Evolutionary conservation across 148 eudicot genomes (phyloP).

Genomic region (Fagopyrum esculentum): DNA sequence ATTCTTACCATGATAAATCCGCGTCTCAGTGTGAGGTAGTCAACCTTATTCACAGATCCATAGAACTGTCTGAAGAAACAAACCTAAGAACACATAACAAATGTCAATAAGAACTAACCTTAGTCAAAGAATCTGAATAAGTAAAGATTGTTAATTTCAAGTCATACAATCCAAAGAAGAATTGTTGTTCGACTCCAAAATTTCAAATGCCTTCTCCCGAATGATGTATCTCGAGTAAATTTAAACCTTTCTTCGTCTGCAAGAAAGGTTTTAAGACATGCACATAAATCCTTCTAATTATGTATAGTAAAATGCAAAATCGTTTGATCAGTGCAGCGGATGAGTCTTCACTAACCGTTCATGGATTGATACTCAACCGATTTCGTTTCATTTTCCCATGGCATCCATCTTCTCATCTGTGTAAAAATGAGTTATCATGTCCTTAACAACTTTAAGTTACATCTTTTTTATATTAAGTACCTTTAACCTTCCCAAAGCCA

Average conservation of each 20-base stretch:
- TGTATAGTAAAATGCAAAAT: neutral
- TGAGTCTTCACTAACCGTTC: slow-evolving; percentile 27
- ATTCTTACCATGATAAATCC: slow-evolving; percentile 48
- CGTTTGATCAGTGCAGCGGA: neutral
- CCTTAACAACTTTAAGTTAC: neutral
- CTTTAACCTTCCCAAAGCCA: slow-evolving; percentile 47
- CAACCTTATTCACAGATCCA: slow-evolving; percentile 52
- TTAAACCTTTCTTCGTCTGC: slow-evolving; percentile 57
- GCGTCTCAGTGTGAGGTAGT: slow-evolving; percentile 53
- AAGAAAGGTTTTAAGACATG: neutral
- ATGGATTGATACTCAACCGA: slow-evolving; percentile 46
- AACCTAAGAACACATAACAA: slow-evolving; percentile 21
- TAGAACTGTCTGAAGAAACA: slow-evolving; percentile 65
- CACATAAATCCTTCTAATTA: neutral
- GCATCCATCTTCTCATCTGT: slow-evolving; percentile 59
- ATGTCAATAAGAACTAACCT: neutral
- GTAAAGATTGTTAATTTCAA: neutral
- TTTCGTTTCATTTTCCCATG: slow-evolving; percentile 59
- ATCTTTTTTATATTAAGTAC: slow-evolving; percentile 14
- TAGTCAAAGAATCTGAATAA: neutral
- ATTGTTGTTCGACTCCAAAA: slow-evolving; percentile 30
- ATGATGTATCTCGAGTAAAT: slow-evolving; percentile 33
- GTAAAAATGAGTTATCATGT: neutral
- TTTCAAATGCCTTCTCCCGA: slow-evolving; percentile 30
- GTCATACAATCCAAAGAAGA: slow-evolving; percentile 28